Percentiles rank a stretch among this genome's conserved stretches.
These are phyloP conservation scores for Beauveria australis DNA, from an alignment of 2,329 filamentous ascomycete genomes.

Conservation along the genomic window DNA sequence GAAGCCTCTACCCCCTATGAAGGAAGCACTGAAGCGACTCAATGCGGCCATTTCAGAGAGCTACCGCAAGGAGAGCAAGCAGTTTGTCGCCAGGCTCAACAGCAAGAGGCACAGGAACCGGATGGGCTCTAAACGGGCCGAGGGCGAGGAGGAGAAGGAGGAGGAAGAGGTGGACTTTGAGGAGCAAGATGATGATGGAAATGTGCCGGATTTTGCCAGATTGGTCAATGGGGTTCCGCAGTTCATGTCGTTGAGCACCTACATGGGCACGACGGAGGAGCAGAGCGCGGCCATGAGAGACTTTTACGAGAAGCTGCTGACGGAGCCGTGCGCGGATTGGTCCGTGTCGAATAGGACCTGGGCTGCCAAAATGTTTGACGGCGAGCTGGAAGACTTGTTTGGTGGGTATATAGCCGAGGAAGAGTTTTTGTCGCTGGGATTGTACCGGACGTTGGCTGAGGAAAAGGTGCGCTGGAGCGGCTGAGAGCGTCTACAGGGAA, in stretches of 20 bases:
- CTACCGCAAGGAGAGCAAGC: constrained; percentile 4
- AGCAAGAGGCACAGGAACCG: background rate
- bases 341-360: background rate
- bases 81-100: background rate
- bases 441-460: constrained; percentile 7
- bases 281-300: background rate
- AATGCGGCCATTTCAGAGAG: background rate
- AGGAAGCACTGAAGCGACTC: background rate
- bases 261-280: constrained; percentile 5
- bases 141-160: background rate
- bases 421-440: constrained; percentile 6
- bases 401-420: constrained; percentile 6
- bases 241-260: constrained; percentile 8
- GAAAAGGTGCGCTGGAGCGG: constrained; percentile 10
- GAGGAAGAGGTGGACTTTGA: background rate
- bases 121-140: background rate
- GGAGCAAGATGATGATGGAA: background rate
- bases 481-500: background rate
- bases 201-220: background rate
- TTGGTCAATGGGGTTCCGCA: background rate
- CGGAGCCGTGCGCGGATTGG: background rate
- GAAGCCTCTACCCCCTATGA: background rate
- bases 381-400: constrained; percentile 5
- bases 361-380: constrained; percentile 1
- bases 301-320: background rate